Percentiles rank a stretch among this genome's conserved stretches.
Evolutionary conservation across 2,329 filamentous ascomycete species (phyloP).

Genomic region (Fusarium denticulatum): DNA sequence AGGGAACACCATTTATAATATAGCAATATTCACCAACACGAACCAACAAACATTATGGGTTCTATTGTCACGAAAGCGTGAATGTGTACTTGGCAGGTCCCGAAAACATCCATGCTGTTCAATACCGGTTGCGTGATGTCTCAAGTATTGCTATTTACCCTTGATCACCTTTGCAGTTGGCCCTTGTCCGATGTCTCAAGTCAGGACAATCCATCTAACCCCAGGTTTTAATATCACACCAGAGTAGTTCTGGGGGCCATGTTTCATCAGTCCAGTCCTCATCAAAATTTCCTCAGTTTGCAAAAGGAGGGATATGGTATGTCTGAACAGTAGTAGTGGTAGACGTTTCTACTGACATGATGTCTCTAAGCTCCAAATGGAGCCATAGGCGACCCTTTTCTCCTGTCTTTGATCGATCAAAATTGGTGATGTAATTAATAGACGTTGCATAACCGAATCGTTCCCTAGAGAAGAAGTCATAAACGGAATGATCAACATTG

Average conservation of each 20-base stretch:
- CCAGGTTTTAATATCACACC: not conserved
- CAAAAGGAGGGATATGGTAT: not conserved
- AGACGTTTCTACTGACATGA: not conserved
- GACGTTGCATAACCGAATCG: not conserved
- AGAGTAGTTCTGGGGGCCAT: not conserved
- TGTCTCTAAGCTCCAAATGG: not conserved
- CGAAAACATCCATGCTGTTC: not conserved
- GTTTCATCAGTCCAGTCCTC: not conserved
- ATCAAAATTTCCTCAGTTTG: not conserved
- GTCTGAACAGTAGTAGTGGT: not conserved
- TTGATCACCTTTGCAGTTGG: not conserved
- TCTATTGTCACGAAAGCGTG: conserved; percentile 5
- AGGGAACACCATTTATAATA: not conserved
- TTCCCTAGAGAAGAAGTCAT: not conserved
- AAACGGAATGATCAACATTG: not conserved
- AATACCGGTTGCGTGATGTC: conserved; percentile 17
- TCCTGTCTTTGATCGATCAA: not conserved
- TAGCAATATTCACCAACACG: not conserved
- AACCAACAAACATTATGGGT: not conserved
- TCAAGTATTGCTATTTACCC: conserved; percentile 3
- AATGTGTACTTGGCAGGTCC: not conserved
- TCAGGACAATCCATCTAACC: not conserved
- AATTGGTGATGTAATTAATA: not conserved
- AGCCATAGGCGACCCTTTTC: not conserved
- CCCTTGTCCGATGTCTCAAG: conserved; percentile 6